Conservation (phyloP, 2,329 filamentous ascomycete species). For the Sporothrix sp. region DNA sequence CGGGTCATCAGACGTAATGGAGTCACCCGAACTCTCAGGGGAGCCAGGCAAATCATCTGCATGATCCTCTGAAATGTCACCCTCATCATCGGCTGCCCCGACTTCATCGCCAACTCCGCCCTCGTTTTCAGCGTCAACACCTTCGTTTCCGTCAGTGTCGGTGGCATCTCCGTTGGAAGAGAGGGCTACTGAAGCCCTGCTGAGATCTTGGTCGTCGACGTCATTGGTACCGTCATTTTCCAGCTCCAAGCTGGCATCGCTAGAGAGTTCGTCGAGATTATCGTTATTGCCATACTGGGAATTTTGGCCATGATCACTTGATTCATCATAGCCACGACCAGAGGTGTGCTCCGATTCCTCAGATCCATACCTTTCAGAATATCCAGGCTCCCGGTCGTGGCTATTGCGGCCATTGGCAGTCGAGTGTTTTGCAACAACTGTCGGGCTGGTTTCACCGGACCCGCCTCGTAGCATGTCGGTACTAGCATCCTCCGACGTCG, state of each 20-base stretch:
- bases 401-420: too few relatives aligned
- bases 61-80: too few relatives aligned
- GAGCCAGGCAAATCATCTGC: conserved; percentile 57
- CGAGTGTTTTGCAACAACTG: too few relatives aligned
- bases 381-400: too few relatives aligned
- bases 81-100: conserved; percentile 39
- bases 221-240: neutral
- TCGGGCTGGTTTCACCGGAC: too few relatives aligned
- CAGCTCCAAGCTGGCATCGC: neutral
- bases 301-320: neutral
- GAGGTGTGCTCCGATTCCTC: too few relatives aligned
- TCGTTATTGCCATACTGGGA: neutral
- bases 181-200: conserved; percentile 8
- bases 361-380: too few relatives aligned
- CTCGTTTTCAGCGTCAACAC: conserved; percentile 29
- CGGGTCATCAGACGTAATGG: conserved; percentile 53
- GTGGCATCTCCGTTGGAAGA: conserved; percentile 19
- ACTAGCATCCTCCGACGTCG: conserved; percentile 20
- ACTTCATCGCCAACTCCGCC: conserved; percentile 38
- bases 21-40: conserved; percentile 54
- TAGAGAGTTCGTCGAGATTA: neutral
- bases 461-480: too few relatives aligned
- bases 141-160: conserved; percentile 24
- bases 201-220: conserved; percentile 18
- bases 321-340: conserved; percentile 20